Evolutionary conservation across 1,284 basidiomycete species (phyloP), one percentile per base, ranked within the genome.

Genomic region (Ceraceosorus guamensis): DNA sequence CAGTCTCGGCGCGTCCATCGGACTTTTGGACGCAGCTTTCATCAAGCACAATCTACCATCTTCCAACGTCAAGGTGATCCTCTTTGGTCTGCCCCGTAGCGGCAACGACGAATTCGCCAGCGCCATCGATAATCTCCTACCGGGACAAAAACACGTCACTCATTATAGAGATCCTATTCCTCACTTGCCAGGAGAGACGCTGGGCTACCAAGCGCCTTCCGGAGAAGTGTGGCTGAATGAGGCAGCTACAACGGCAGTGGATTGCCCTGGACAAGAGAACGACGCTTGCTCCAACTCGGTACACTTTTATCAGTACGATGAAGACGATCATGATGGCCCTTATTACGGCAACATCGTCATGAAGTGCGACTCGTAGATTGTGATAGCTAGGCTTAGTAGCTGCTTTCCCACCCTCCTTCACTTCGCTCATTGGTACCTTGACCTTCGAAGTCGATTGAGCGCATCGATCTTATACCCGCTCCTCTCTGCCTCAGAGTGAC

Each of bases 221-320:
- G 67, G 66, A 16, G 64, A 69, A 54, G 58, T 71, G 50, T 72
- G 65, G 65, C 63, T 69, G 58, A 65, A 63, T 54, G 57, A 54
- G 37, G 65, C 67, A 57, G 51, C 52, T 46, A 63, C 61, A 39
- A 52, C 57, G 16, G 65, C 59, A 39, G 59, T 61, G 30, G 54
- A 45, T 30, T 72, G 64, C 56, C 68, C 68, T n/a, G 70, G 68
- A n/a, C 63, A 69, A 55, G 68, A 72, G 65, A 72, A 72, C 60
- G 30, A 60, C 16, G 63, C 70, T 50, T 70, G 70, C 52, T 62
- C 57, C 48, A 52, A 55, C n/a, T 51, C 59, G n/a, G 61, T 65
- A 41, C 54, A 52, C 45, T 46, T 56, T 2, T 54, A 60, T 45
- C 46, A 55, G 34, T 68, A 55, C 39, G 50, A 59, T 14, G 50